Percentiles rank a stretch among this genome's conserved stretches.
Evolutionary conservation across 176 grass and related monocot species (phyloP).

Genomic region (Themeda triandra): DNA sequence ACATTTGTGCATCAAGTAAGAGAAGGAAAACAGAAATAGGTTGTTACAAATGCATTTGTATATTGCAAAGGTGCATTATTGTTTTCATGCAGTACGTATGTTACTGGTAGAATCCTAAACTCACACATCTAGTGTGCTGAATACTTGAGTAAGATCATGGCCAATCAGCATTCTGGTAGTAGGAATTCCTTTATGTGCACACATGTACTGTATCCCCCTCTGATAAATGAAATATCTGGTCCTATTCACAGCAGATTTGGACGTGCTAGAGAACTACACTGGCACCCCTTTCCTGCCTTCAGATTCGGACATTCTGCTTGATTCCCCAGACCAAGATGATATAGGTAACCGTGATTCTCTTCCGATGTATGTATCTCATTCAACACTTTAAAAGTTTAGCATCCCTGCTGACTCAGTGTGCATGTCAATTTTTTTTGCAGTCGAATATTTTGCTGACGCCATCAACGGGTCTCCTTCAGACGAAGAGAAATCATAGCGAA

Average conservation of each 20-base stretch:
- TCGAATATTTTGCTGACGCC: slow-evolving; percentile 87
- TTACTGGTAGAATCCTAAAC: neutral
- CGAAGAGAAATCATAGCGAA: slow-evolving; percentile 69
- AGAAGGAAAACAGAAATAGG: neutral
- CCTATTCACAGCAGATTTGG: slow-evolving; percentile 58
- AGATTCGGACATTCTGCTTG: slow-evolving; percentile 83
- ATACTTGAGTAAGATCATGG: neutral
- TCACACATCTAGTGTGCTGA: neutral
- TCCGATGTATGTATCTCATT: neutral
- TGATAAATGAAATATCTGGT: neutral
- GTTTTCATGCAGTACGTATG: neutral
- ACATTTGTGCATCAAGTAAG: neutral
- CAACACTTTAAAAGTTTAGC: neutral
- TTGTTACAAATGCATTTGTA: neutral
- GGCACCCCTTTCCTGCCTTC: slow-evolving; percentile 89
- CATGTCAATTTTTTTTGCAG: slow-evolving; percentile 27
- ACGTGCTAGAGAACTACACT: slow-evolving; percentile 76
- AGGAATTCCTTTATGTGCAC: neutral
- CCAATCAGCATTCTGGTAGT: neutral
- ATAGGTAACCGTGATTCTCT: slow-evolving; percentile 59
- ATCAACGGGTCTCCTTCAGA: slow-evolving; percentile 78
- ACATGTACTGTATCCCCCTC: neutral
- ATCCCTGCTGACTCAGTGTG: neutral
- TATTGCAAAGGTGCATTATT: neutral
- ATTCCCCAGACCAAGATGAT: slow-evolving; percentile 86